A percentile compares a stretch with the other conserved stretches of the same genome.
Conservation (phyloP, 192 early-diverging fungal species). For the Coemansia sp. region DNA sequence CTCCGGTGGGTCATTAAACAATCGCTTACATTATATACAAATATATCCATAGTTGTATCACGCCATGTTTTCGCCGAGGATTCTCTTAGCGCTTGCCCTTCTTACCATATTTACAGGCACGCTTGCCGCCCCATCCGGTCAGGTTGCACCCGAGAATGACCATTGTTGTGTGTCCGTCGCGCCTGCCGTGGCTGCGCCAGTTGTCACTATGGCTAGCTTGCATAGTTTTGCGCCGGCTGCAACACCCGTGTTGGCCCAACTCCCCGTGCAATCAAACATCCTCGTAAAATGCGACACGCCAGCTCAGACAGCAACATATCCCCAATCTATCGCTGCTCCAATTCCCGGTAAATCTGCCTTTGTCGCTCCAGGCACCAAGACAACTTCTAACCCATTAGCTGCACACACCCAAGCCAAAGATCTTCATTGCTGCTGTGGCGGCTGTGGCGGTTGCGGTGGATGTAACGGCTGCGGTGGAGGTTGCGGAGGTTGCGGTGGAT, state of each 20-base stretch:
- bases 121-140: neutral
- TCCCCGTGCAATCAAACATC: neutral
- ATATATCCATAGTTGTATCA: neutral
- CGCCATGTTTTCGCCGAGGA: slow-evolving; percentile 3
- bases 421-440: slow-evolving; percentile 32
- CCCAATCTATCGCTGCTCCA: neutral
- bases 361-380: neutral
- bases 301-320: neutral
- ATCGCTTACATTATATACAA: neutral
- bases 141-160: neutral
- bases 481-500: slow-evolving; percentile 23
- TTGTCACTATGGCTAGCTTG: neutral
- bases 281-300: slow-evolving; percentile 9
- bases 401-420: slow-evolving; percentile 25
- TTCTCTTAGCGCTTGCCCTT: neutral
- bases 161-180: slow-evolving; percentile 2
- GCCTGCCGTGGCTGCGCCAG: neutral
- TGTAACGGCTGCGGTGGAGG: neutral
- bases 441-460: slow-evolving; percentile 18
- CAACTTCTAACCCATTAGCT: neutral
- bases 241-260: neutral
- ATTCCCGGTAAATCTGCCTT: neutral
- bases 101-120: neutral
- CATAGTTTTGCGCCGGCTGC: neutral
- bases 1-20: neutral